A percentile compares a stretch with the other conserved stretches of the same genome.
Evolutionary conservation across 495 filamentous ascomycete genomes (phyloP).

Genomic region (Penicillium riverlandense): DNA sequence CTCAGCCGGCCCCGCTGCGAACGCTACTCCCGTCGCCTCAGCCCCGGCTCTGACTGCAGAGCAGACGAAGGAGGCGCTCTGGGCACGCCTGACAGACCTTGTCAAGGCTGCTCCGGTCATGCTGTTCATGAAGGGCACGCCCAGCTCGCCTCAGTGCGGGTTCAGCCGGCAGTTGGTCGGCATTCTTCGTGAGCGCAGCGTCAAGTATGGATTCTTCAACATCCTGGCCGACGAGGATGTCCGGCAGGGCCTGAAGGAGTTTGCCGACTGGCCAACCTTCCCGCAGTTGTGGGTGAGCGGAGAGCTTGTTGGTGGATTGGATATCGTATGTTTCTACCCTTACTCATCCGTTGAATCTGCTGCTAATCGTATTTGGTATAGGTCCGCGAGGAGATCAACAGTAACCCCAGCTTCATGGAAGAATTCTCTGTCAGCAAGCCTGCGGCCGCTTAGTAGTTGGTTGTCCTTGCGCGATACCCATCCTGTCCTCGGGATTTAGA

Average conservation of each 20-base stretch:
- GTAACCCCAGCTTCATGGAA: slow-evolving; percentile 71
- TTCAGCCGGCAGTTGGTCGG: slow-evolving; percentile 86
- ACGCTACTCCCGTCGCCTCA: slow-evolving; percentile 21
- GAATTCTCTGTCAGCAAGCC: slow-evolving; percentile 48
- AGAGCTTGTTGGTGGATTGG: slow-evolving; percentile 83
- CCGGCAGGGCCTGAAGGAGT: slow-evolving; percentile 88
- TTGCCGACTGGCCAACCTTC: slow-evolving; percentile 95
- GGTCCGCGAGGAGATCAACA: slow-evolving; percentile 67
- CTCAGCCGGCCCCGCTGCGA: slow-evolving; percentile 28
- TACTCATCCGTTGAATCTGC: background rate
- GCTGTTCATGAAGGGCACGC: slow-evolving; percentile 85
- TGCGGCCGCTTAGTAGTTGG: slow-evolving; percentile 4
- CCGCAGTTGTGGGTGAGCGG: slow-evolving; percentile 82
- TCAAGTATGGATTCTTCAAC: slow-evolving; percentile 99
- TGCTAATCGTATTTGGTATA: slow-evolving; percentile 36
- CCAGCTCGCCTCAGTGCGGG: slow-evolving; percentile 84
- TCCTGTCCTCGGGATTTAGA: slow-evolving; percentile 7
- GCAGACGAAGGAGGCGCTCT: slow-evolving; percentile 69
- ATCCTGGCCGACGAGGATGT: slow-evolving; percentile 97
- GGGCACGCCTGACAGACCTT: slow-evolving; percentile 65
- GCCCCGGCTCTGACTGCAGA: slow-evolving; percentile 35
- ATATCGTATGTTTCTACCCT: slow-evolving; percentile 67
- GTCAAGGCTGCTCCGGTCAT: slow-evolving; percentile 95
- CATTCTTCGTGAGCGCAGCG: slow-evolving; percentile 74
- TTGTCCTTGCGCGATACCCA: slow-evolving; percentile 17